Evolutionary conservation across 176 grass and related monocot genomes (phyloP), one percentile per base, ranked within the genome.

Genomic region (Avena atlantica): DNA sequence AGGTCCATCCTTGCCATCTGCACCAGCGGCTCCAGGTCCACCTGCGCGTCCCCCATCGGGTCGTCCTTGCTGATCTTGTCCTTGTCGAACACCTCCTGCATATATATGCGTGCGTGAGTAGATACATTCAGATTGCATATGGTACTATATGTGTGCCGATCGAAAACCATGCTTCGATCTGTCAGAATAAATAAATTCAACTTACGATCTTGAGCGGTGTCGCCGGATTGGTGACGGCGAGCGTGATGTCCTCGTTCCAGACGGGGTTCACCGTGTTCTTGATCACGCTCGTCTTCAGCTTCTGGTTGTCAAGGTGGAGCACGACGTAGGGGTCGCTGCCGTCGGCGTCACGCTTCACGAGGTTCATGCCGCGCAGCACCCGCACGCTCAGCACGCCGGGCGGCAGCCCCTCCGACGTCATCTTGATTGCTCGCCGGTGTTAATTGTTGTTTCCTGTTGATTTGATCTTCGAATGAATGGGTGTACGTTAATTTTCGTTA

Each of bases 21-120:
- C 69, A 93, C 44, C 25, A 97, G 67, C 0, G 87, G 70, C 15
- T 86, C 85, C 53, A 97, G 52, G 65, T 91, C 89, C 7, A 97
- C 88, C 79, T 97, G 93, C 3, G 95, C 95, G 0, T 95, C 87
- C 0, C 95, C 95, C 95, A 97, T 97, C 7, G 2, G 3, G 69
- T 97, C 95, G n/a, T 97, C 93, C 3, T 40, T 89, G 17, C 84
- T 95, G 45, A 97, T 82, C 1, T 59, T 90, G 80, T 95, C 93
- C 65, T 91, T 91, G 72, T 97, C 93, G 7, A 89, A 93, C 9
- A 95, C 93, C 86, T 95, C 85, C 95, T 97, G 83, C 31, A 13
- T 34, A 42, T 9, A 69, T 37, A 81, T 76, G 13, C 1, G 27
- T 12, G n/a, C 36, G 15, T 73, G 24, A 4, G 3, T 27, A 52